These are phyloP conservation scores for Colletotrichum musae DNA, from an alignment of 2,329 filamentous ascomycete genomes.

Conservation along the genomic window DNA sequence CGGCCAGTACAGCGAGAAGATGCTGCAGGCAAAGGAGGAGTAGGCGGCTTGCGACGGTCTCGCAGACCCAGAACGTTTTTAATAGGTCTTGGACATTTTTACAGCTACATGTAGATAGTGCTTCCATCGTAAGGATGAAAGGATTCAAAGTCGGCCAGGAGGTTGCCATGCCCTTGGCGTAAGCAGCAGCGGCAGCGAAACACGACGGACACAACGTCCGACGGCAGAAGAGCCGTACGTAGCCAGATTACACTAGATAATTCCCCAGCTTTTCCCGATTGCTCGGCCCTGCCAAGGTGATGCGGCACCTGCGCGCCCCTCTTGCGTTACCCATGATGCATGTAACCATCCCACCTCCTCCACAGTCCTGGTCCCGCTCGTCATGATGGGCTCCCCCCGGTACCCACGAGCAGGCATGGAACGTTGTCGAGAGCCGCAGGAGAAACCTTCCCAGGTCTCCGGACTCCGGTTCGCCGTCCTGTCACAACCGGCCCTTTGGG, in stretches of 20 bases:
- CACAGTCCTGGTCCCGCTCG: slow-evolving; percentile 8
- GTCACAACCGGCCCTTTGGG: slow-evolving; percentile 5
- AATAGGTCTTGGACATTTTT: too few species aligned
- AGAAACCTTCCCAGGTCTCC: slow-evolving; percentile 1
- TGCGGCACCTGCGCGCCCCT: neutral
- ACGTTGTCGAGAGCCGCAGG: neutral
- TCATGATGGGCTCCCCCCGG: neutral
- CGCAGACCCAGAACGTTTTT: too few species aligned
- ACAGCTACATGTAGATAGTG: too few species aligned
- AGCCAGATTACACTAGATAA: too few species aligned
- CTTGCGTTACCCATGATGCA: neutral
- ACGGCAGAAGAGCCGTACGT: too few species aligned
- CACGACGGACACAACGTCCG: too few species aligned
- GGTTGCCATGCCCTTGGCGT: too few species aligned
- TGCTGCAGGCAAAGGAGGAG: slow-evolving; percentile 53
- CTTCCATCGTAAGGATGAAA: too few species aligned
- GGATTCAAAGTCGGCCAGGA: too few species aligned
- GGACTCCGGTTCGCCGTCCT: slow-evolving; percentile 6
- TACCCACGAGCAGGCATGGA: neutral
- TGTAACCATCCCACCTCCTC: neutral
- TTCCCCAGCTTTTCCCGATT: neutral
- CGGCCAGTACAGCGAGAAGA: slow-evolving; percentile 53
- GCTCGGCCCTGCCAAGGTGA: neutral
- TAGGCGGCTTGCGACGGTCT: neutral
- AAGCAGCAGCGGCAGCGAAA: too few species aligned